Evolutionary conservation across 495 filamentous ascomycete genomes (phyloP).

Genomic region (Lasiosphaeris hirsuta): DNA sequence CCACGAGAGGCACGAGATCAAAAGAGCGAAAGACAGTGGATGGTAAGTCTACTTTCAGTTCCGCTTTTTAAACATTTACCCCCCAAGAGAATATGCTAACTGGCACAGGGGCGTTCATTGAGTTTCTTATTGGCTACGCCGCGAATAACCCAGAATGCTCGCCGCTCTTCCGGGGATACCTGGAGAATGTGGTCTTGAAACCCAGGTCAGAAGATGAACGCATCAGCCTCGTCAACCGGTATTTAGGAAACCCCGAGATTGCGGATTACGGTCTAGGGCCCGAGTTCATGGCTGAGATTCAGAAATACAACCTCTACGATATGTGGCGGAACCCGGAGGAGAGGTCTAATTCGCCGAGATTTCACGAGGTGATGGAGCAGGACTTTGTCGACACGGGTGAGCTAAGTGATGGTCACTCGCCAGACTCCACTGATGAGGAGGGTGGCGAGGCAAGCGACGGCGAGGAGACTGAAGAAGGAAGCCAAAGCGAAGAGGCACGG

Average conservation of each 20-base stretch:
- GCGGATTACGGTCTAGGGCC: not conserved
- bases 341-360: no score
- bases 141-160: slow-evolving; percentile 11
- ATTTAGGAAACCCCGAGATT: slow-evolving; percentile 9
- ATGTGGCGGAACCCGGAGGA: not conserved
- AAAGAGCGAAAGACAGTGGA: not conserved
- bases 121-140: not conserved
- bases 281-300: not conserved
- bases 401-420: no score
- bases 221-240: not conserved
- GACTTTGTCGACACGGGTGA: no score
- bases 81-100: not conserved
- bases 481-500: no score
- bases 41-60: not conserved
- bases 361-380: no score
- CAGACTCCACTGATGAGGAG: no score
- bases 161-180: slow-evolving; percentile 8
- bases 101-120: not conserved
- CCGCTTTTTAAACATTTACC: not conserved
- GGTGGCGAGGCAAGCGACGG: no score
- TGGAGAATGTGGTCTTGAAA: slow-evolving; percentile 10
- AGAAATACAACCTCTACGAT: slow-evolving; percentile 6
- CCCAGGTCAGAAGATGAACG: not conserved
- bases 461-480: no score
- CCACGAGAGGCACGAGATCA: no score